Evolutionary conservation across 2,329 filamentous ascomycete species (phyloP), one percentile per base, ranked within the genome.

Genomic region (Fusarium concolor): DNA sequence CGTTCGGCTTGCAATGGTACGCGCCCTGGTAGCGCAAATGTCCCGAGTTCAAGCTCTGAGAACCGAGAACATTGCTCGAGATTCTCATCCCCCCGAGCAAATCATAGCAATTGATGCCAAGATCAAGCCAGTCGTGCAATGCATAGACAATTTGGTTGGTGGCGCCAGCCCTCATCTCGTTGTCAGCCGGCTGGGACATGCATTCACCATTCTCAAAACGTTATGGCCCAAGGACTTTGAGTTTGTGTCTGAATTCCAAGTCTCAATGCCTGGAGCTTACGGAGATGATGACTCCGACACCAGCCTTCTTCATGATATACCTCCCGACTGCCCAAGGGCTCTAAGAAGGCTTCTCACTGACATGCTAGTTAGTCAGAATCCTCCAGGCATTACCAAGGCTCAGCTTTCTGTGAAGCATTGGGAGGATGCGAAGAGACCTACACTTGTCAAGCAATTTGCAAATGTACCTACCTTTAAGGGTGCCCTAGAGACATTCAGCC

Each of bases 181-280:
- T 2, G 6, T 24, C 1, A 39, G 17, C 3, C 52, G 55, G 1
- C 43, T 59, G 3, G 35, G 15, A 0, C 41, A 39, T 22, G 56
- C 56, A 5, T 59, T 59, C 15, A n/a, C 11, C 0, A 29, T 56
- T 2, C 2, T 59, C 3, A 41, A 29, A 2, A n/a, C 8, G 6
- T 33, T 45, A 2, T 59, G 56, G 56, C 56, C 56, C 0, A 39
- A 56, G 8, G 52, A 59, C 2, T 58, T 59, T 4, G 12, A 58
- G 43, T 57, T 45, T 2, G 41, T 18, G 3, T 14, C 28, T 0
- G n/a, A 58, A 1, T n/a, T 26, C 7, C 39, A 24, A 2, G 15
- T n/a, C 2, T 38, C 37, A 10, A 5, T 56, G 0, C 38, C 55
- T 9, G 47, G 47, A 2, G 49, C 37, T 2, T 52, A 22, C 4